These are phyloP conservation scores for Lactarius hatsudake DNA, from an alignment of 768 basidiomycete species.

Conservation along the genomic window DNA sequence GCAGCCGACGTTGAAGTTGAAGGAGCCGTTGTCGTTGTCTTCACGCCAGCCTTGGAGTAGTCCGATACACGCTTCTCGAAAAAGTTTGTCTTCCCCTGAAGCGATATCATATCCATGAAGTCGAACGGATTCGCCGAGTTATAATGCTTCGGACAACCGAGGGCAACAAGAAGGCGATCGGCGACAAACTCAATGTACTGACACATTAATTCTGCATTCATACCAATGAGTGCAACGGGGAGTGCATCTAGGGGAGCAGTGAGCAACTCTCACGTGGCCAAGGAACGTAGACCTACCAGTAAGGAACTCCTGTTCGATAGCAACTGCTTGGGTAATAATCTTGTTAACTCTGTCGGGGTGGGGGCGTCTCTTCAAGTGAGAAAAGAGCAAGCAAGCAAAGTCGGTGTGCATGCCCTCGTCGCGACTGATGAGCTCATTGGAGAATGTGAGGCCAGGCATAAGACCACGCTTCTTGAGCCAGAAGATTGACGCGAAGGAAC, in stretches of 20 bases:
- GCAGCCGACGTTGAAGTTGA: background rate
- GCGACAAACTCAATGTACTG: slow-evolving; percentile 93
- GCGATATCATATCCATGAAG: slow-evolving; percentile 93
- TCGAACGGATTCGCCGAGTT: slow-evolving; percentile 79
- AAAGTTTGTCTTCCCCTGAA: slow-evolving; percentile 97
- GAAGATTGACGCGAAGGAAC: slow-evolving; percentile 90
- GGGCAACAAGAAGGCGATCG: slow-evolving; percentile 78
- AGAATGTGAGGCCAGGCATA: slow-evolving; percentile 97
- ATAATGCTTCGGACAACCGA: slow-evolving; percentile 82
- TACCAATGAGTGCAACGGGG: slow-evolving; percentile 83
- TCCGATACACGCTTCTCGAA: slow-evolving; percentile 95
- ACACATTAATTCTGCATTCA: slow-evolving; percentile 87
- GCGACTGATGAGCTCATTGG: slow-evolving; percentile 93
- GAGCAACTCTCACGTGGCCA: background rate
- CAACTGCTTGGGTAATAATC: slow-evolving; percentile 81
- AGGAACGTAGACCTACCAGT: slow-evolving; percentile 50
- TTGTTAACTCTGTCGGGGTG: slow-evolving; percentile 69
- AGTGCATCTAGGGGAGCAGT: slow-evolving; percentile 61
- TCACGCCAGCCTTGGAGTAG: slow-evolving; percentile 65
- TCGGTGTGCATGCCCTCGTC: slow-evolving; percentile 98
- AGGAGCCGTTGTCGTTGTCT: slow-evolving; percentile 16
- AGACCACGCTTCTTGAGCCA: slow-evolving; percentile 97
- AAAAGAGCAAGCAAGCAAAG: slow-evolving; percentile 89
- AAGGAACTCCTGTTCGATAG: slow-evolving; percentile 84
- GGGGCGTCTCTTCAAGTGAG: slow-evolving; percentile 74